Conservation (phyloP, 805 yeast species). For the Monosporozyma servazzii region DNA sequence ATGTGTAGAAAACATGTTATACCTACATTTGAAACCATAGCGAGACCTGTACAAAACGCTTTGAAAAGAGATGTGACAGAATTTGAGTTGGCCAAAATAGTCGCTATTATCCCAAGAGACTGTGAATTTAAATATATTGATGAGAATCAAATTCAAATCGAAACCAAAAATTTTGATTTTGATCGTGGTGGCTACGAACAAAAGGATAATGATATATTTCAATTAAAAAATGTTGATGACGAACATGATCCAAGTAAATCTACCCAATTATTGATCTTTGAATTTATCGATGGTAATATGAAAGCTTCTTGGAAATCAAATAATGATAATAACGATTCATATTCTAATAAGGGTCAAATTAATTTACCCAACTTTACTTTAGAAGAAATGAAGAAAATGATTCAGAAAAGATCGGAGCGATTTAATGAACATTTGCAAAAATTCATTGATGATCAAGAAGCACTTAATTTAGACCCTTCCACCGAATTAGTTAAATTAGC, state of each 20-base stretch:
- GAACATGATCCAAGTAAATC: slow-evolving; percentile 28
- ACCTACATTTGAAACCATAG: slow-evolving; percentile 47
- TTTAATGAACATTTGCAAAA: slow-evolving; percentile 36
- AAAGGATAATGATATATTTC: slow-evolving; percentile 44
- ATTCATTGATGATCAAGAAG: slow-evolving; percentile 29
- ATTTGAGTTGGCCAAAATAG: slow-evolving; percentile 57
- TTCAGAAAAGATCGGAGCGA: slow-evolving; percentile 45
- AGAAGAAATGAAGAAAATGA: slow-evolving; percentile 51
- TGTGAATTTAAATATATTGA: slow-evolving; percentile 69
- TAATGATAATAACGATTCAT: slow-evolving; percentile 15
- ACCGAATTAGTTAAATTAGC: slow-evolving; percentile 32
- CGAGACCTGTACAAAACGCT: slow-evolving; percentile 42
- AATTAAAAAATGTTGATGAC: slow-evolving; percentile 34
- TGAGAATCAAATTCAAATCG: slow-evolving; percentile 49
- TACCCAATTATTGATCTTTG: slow-evolving; percentile 59
- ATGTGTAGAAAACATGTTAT: slow-evolving; percentile 51
- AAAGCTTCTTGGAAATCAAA: slow-evolving; percentile 40
- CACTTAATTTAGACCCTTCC: slow-evolving; percentile 34
- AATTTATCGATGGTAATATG: slow-evolving; percentile 61
- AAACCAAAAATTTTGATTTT: slow-evolving; percentile 31
- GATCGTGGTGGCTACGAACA: slow-evolving; percentile 44
- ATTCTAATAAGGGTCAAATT: slow-evolving; percentile 30
- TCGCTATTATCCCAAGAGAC: slow-evolving; percentile 56
- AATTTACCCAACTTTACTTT: slow-evolving; percentile 43
- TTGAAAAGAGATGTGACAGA: slow-evolving; percentile 36